Conservation (phyloP, 805 yeast species). For the Candida tammaniensis region DNA sequence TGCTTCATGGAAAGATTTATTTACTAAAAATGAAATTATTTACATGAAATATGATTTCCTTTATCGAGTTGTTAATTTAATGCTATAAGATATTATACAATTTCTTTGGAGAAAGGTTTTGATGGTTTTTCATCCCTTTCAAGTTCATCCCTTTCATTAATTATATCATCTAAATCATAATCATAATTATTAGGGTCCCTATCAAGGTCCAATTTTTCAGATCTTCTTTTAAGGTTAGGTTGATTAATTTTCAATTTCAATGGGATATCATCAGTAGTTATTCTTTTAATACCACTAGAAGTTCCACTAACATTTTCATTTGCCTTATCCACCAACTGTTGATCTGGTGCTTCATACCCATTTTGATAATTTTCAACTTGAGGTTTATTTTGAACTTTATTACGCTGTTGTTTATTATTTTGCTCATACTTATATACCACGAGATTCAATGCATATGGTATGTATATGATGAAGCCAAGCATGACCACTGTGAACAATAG, state of each 20-base stretch:
- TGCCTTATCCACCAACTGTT: conserved; percentile 14
- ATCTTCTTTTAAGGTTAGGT: conserved; percentile 24
- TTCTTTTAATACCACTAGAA: conserved; percentile 22
- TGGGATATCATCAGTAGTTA: conserved; percentile 38
- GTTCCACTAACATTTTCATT: conserved; percentile 7
- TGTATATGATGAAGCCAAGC: conserved; percentile 35
- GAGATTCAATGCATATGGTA: conserved; percentile 52
- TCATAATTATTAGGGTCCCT: conserved; percentile 40
- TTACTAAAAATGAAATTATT: conserved; percentile 18
- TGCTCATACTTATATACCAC: conserved; percentile 42
- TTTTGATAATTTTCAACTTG: conserved; percentile 12
- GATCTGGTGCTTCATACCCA: conserved; percentile 44
- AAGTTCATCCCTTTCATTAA: conserved; percentile 20
- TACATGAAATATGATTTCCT: conserved; percentile 19
- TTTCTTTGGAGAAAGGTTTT: conserved; percentile 9
- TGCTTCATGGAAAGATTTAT: conserved; percentile 8
- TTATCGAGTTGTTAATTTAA: neutral
- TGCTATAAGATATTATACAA: conserved; percentile 5
- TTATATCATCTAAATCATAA: conserved; percentile 43
- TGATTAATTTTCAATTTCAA: conserved; percentile 28
- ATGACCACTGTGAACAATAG: conserved; percentile 41
- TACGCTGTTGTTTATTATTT: conserved; percentile 14
- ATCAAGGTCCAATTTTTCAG: conserved; percentile 30
- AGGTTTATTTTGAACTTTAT: neutral
- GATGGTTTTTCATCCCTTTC: no score